Conservation (phyloP, 768 basidiomycete genomes). For the Stropharia rugosoannulata region DNA sequence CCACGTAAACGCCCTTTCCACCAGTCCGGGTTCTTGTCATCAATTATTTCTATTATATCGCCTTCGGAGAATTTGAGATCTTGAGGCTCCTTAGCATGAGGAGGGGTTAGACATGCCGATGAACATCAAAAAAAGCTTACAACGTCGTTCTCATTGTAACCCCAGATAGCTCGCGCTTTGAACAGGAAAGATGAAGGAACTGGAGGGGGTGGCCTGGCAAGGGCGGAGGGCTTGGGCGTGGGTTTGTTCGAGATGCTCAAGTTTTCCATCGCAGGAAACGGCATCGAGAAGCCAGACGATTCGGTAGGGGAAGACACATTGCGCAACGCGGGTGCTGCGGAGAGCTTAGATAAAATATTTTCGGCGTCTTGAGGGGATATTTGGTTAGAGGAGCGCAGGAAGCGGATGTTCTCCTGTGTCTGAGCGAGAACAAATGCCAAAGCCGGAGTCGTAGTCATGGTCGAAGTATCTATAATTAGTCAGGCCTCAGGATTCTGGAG, state of each 20-base stretch:
- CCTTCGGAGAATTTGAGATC: conserved; percentile 76
- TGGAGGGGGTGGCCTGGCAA: conserved; percentile 13
- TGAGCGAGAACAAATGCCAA: conserved; percentile 54
- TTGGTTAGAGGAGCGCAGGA: conserved; percentile 49
- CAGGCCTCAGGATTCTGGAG: neutral
- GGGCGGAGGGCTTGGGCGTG: conserved; percentile 12
- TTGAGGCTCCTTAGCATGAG: conserved; percentile 51
- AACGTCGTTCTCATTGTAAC: conserved; percentile 58
- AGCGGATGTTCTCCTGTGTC: conserved; percentile 53
- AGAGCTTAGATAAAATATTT: conserved; percentile 35
- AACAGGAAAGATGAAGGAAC: conserved; percentile 24
- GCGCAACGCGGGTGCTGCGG: conserved; percentile 2
- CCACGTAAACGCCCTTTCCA: conserved; percentile 75
- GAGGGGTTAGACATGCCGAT: neutral
- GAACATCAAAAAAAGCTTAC: conserved; percentile 26
- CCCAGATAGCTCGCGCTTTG: conserved; percentile 58
- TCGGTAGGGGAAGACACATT: neutral
- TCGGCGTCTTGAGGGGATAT: conserved; percentile 45
- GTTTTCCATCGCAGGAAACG: conserved; percentile 7
- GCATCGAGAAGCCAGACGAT: conserved; percentile 3
- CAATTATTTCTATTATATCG: conserved; percentile 71
- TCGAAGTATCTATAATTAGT: neutral
- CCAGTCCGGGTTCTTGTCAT: conserved; percentile 81
- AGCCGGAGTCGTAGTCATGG: conserved; percentile 14
- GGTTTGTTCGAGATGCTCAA: conserved; percentile 3